These are phyloP conservation scores for Rugosomyces carneus DNA, from an alignment of 1,284 basidiomycete species.

Conservation along the genomic window DNA sequence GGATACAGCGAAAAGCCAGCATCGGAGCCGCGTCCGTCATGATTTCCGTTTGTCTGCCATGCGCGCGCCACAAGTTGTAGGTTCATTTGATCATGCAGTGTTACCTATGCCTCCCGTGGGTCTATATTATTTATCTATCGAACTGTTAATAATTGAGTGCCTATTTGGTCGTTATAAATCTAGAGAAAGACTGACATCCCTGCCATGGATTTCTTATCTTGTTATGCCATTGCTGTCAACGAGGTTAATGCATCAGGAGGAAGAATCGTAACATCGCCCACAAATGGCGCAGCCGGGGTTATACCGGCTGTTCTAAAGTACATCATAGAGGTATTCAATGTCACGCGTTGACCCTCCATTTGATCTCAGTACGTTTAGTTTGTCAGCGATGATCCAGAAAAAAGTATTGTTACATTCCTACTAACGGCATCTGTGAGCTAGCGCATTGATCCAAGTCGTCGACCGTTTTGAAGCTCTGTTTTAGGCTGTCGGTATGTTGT, in stretches of 20 bases:
- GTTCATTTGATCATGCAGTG: constrained; percentile 78
- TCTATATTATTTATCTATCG: constrained; percentile 12
- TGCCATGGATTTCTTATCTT: constrained; percentile 90
- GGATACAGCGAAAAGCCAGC: constrained; percentile 1
- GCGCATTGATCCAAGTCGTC: background rate
- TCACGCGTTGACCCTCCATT: background rate
- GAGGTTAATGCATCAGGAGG: constrained; percentile 91
- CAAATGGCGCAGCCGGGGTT: constrained; percentile 84
- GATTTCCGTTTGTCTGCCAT: constrained; percentile 6
- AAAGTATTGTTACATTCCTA: constrained; percentile 81
- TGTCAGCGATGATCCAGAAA: constrained; percentile 84
- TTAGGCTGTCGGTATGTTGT: constrained; percentile 91
- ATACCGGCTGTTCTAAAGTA: constrained; percentile 91
- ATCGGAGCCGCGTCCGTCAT: constrained; percentile 1
- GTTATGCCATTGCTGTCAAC: constrained; percentile 89
- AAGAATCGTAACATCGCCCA: constrained; percentile 91
- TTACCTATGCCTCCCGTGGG: constrained; percentile 77
- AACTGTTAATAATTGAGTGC: background rate
- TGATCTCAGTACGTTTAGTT: constrained; percentile 45
- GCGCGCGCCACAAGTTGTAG: constrained; percentile 56
- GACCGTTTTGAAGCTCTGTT: background rate
- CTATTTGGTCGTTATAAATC: constrained; percentile 1
- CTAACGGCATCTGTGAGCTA: constrained; percentile 51
- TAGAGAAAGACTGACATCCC: constrained; percentile 84
- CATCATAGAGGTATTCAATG: constrained; percentile 58